Evolutionary conservation across 768 basidiomycete genomes (phyloP), one percentile per base, ranked within the genome.

Genomic region (Sarcodon sp.): DNA sequence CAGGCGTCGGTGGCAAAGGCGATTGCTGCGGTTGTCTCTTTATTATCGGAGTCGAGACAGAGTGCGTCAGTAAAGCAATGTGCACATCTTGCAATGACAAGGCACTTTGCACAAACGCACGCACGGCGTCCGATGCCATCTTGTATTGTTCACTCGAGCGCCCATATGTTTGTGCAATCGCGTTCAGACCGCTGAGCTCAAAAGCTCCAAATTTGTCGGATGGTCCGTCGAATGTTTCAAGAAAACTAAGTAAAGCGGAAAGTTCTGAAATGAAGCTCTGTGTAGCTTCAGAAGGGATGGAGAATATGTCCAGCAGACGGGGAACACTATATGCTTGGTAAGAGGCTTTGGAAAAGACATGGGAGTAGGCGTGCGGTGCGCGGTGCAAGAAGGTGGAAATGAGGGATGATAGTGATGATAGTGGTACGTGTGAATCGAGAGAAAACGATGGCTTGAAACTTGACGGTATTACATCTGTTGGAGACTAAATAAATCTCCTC

Each of bases 181-280:
- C 63, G 12, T 67, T 55, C 5, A 88, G 66, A 13, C 69, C 69
- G 0, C 67, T 64, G 37, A 88, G 57, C 50, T 81, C 75, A 44
- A 86, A 62, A 6, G 80, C 81, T 31, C 77, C 81, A 53, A 88
- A 88, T 15, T 55, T 59, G 48, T 60, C 57, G n/a, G 45, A 34
- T 12, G 67, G 62, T 37, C 71, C 59, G 8, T 66, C 59, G 45
- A 73, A 70, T 33, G 71, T 64, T 13, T 75, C 68, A 32, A 79
- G 59, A 55, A 81, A 76, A 55, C 77, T 73, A n/a, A 71, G 61
- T 9, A 73, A 59, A 7, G 78, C 68, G 12, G 70, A 63, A 10
- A 70, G 56, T 46, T 73, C 67, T 3, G 64, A 58, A 35, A 72
- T 45, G 48, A 75, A 73, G 0, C 55, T 61, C 51, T 66, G 61